Percentiles rank a stretch among this genome's conserved stretches.
Conservation (phyloP, 345 rosid genomes). For the Brassica rapa region DNA sequence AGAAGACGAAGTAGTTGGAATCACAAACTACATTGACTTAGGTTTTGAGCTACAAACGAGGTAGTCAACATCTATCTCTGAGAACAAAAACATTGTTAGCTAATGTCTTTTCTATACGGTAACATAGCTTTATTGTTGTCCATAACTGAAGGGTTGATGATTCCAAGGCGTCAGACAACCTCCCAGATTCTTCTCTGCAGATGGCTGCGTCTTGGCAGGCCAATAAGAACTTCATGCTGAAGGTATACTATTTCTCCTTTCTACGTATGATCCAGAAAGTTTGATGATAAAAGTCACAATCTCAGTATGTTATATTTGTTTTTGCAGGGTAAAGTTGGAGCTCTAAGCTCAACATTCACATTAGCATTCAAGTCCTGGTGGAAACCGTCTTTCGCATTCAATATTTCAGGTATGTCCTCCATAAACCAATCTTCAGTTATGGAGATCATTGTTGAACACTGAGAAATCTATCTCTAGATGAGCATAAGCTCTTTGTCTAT, state of each 20-base stretch:
- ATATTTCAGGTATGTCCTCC: conserved; percentile 55
- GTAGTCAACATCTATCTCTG: conserved; percentile 43
- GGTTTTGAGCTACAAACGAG: conserved; percentile 87
- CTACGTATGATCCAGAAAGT: background rate
- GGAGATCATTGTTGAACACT: no score
- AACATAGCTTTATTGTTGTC: conserved; percentile 17
- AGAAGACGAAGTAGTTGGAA: conserved; percentile 77
- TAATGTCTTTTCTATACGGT: conserved; percentile 2
- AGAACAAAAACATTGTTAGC: background rate
- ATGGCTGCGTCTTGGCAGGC: conserved; percentile 97
- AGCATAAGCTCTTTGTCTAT: background rate
- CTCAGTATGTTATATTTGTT: background rate
- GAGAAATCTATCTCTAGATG: background rate
- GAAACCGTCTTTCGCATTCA: conserved; percentile 89
- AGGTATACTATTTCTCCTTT: conserved; percentile 44
- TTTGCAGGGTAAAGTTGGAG: conserved; percentile 80
- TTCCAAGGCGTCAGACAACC: conserved; percentile 38
- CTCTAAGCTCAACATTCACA: conserved; percentile 67
- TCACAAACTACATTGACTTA: conserved; percentile 89
- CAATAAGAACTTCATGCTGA: conserved; percentile 84
- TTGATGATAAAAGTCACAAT: background rate
- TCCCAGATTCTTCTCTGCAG: conserved; percentile 71
- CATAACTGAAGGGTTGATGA: conserved; percentile 60
- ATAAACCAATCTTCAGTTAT: background rate
- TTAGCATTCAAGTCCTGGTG: conserved; percentile 97